These are phyloP conservation scores for Prorocentrum cordatum DNA, from an alignment of 169 alveolate genomes.

Conservation along the genomic window DNA sequence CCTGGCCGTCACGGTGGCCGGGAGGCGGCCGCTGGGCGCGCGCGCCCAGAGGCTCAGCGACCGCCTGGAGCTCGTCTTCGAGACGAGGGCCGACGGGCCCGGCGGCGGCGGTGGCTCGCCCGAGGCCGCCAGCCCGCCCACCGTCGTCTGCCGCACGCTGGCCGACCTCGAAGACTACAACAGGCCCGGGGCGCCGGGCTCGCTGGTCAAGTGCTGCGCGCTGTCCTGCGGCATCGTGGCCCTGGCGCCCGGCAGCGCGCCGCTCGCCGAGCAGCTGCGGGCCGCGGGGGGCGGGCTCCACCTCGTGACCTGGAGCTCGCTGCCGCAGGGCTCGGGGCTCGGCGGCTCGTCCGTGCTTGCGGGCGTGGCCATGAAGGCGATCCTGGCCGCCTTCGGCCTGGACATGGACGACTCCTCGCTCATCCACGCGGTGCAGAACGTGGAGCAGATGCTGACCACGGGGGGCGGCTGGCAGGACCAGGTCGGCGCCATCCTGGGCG, in stretches of 20 bases:
- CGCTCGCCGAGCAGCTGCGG: background rate
- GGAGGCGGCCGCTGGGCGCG: background rate
- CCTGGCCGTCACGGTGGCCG: background rate
- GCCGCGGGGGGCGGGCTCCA: background rate
- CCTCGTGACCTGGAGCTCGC: background rate
- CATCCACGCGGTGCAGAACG: background rate
- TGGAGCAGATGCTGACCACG: slow-evolving; percentile 3
- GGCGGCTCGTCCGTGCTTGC: background rate
- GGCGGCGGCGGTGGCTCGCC: too few relatives aligned
- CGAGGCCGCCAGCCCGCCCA: background rate
- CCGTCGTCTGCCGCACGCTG: background rate
- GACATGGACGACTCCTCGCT: background rate
- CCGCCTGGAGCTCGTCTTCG: background rate
- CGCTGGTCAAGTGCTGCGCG: background rate
- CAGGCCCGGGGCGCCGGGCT: background rate
- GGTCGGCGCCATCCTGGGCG: background rate
- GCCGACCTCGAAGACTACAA: background rate
- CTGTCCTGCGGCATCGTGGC: slow-evolving; percentile 1
- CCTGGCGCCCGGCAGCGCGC: background rate
- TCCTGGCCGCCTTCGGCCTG: background rate
- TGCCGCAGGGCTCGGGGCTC: background rate
- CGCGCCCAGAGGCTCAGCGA: background rate
- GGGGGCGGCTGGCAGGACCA: slow-evolving; percentile 3
- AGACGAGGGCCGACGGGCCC: background rate
- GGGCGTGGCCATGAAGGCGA: background rate